Base-by-base conservation (phyloP, 805 yeast genomes). In the Debaryomyces hansenii region DNA sequence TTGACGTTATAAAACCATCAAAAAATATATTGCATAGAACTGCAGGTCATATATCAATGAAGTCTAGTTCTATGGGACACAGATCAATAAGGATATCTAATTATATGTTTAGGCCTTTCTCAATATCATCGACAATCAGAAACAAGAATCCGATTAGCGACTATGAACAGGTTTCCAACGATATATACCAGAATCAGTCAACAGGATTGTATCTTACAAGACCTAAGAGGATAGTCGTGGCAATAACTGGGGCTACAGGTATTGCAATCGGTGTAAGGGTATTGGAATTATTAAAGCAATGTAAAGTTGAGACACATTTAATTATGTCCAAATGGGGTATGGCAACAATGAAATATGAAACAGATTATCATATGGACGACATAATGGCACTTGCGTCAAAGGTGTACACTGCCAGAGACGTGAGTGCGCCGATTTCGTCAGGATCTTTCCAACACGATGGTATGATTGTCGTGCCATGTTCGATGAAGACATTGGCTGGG, bases 361-460 rank as follows among this genome's bases (percentile, higher is more conserved):
- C 63, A 5, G 60, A 60, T 31, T 55, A 52, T 42, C 47, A 46
- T 16, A 41, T 49, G 21, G 43, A 57, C 21, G 53, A 59, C 20
- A 42, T 60, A 8, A 46, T 40, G 6, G 41, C 41, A 7, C 45
- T 55, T 24, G 58, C 66, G 3, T 45, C 57, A 0, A 38, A 47
- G 3, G 37, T 45, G 4, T 60, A 61, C 40, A 45, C 60, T 0
- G 33, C 48, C n/a, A 54, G 49, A 32, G 64, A 61, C 42, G 63
- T 59, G n/a, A 48, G 56, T 11, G 63, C 64, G 2, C 56, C 63
- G 9, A 58, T 61, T 8, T 59, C 64, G 3, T 52, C 58, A 14
- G 64, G 64, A 3, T 59, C 63, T 4, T 60, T 60, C 32, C 60
- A 54, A 21, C 62, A 58, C 36, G 66, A 61, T 39, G 66, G 66